Base-by-base conservation (phyloP, 164 flowering plant species). In the Taxillus chinensis region DNA sequence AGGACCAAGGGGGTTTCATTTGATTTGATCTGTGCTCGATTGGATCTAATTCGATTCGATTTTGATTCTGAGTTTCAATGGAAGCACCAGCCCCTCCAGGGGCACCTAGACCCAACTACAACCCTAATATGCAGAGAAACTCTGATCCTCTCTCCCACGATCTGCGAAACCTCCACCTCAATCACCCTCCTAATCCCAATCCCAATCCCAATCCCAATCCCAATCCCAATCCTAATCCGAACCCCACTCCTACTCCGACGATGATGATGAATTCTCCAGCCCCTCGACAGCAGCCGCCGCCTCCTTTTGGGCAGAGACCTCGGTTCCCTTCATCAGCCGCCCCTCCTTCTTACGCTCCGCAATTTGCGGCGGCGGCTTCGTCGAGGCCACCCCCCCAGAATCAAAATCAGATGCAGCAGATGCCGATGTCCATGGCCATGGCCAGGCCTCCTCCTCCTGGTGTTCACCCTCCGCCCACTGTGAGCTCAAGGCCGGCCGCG, bases 31-130 rank as follows among this genome's bases (percentile, higher is more conserved):
- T 8, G 51, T 43, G 46, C 2, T 43, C 27, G 27, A 27, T 27
- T 27, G 27, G 27, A 27, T 27, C 27, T 40, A 16, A 4, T 68
- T 39, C 42, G 49, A 27, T 50, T 62, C 42, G 41, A n/a, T 59
- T 62, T 38, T 57, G 41, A 43, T 6, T 62, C 57, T 38, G 60
- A 54, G 2, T 12, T 17, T 52, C 62, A 10, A 88, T 89, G 96
- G 86, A 82, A 50, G 72, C 89, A 73, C 80, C 79, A 63, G 76
- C 75, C 81, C 87, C 84, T 71, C 70, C 85, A 39, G 82, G 92
- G 79, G 85, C 81, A 74, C 85, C 85, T 58, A 78, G 88, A 0
- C 84, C 83, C 13, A 79, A 73, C 77, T 85, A 75, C 71, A 83
- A 77, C 51, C 86, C 92, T 38, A 80, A 71, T 76, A 60, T 56